A percentile compares a stretch with the other conserved stretches of the same genome.
Evolutionary conservation across 345 rosid genomes (phyloP).

Genomic region (Euphorbia pulcherrima): DNA sequence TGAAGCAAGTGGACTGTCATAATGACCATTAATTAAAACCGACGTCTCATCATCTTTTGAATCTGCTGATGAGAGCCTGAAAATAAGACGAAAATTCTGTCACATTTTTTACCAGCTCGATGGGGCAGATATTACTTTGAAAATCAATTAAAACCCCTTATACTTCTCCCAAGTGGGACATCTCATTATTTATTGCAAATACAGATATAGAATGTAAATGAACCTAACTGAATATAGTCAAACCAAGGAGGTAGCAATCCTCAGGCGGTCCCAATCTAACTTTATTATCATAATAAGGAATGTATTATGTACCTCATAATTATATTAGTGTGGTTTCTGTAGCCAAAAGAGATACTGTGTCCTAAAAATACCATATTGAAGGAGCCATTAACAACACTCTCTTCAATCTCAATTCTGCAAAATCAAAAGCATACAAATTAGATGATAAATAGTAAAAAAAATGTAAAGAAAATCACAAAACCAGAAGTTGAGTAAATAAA

Average conservation of each 20-base stretch:
- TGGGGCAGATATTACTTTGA: neutral
- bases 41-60: constrained; percentile 65
- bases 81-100: constrained; percentile 22
- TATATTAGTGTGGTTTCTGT: constrained; percentile 87
- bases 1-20: constrained; percentile 83
- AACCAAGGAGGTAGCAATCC: neutral
- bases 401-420: constrained; percentile 81
- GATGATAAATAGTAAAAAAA: neutral
- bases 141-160: neutral
- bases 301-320: constrained; percentile 57
- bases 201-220: neutral
- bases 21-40: constrained; percentile 90
- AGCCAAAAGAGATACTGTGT: constrained; percentile 72
- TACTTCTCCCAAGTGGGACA: neutral
- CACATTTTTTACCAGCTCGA: neutral
- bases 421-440: constrained; percentile 2
- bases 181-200: neutral
- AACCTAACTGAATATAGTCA: neutral
- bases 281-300: too few species aligned
- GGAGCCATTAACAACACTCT: constrained; percentile 69
- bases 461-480: neutral
- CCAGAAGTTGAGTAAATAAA: neutral
- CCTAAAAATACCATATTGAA: constrained; percentile 91
- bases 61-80: constrained; percentile 72
- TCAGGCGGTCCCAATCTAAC: neutral